Evolutionary conservation across 2,329 filamentous ascomycete genomes (phyloP).

Genomic region (Aureobasidium sp.): DNA sequence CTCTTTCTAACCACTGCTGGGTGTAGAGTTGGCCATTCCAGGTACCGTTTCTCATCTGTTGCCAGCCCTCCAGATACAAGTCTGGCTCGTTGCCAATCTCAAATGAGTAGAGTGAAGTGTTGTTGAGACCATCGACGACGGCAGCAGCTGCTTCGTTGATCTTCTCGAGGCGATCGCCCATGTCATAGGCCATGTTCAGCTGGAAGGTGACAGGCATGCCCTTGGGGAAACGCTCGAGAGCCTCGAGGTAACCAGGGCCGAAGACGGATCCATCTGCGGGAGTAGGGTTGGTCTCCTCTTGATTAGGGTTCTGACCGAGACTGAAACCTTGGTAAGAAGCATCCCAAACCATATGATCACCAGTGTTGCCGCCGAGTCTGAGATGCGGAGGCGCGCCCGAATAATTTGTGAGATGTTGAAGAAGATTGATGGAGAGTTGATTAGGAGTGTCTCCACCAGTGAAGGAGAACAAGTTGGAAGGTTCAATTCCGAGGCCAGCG

Average conservation of each 20-base stretch:
- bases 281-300: slow-evolving; percentile 35
- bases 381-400: slow-evolving; percentile 44
- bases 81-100: slow-evolving; percentile 41
- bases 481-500: slow-evolving; percentile 47
- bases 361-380: slow-evolving; percentile 46
- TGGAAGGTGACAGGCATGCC: slow-evolving; percentile 46
- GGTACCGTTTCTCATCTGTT: slow-evolving; percentile 38
- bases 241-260: slow-evolving; percentile 41
- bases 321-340: slow-evolving; percentile 31
- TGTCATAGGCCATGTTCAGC: slow-evolving; percentile 44
- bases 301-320: slow-evolving; percentile 27
- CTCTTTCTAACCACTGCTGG: slow-evolving; percentile 41
- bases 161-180: slow-evolving; percentile 37
- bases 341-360: slow-evolving; percentile 45
- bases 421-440: slow-evolving; percentile 40
- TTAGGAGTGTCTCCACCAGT: slow-evolving; percentile 40
- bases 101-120: slow-evolving; percentile 36
- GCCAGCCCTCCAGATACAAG: slow-evolving; percentile 32
- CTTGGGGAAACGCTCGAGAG: slow-evolving; percentile 43
- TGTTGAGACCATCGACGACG: slow-evolving; percentile 31
- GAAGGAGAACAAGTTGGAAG: slow-evolving; percentile 47
- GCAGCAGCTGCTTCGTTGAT: slow-evolving; percentile 38
- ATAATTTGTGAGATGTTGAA: slow-evolving; percentile 44
- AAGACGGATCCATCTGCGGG: slow-evolving; percentile 41
- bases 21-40: slow-evolving; percentile 42